Conservation (phyloP, 2,329 filamentous ascomycete species). For the Beauveria sp. region DNA sequence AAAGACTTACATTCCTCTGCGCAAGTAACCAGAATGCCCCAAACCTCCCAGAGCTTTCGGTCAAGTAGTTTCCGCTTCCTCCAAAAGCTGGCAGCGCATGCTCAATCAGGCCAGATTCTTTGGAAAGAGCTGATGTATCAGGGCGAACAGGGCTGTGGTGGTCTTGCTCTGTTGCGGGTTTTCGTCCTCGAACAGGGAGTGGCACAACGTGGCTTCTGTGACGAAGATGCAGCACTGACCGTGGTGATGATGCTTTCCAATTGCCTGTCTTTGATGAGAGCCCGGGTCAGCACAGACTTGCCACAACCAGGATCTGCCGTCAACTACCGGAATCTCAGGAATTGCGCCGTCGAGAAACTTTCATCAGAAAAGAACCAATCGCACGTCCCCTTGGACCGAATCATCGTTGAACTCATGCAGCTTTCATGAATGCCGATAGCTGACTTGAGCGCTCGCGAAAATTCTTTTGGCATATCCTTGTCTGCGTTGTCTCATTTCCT, state of each 20-base stretch:
- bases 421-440: background rate
- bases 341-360: background rate
- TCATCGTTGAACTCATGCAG: background rate
- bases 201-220: background rate
- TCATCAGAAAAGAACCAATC: background rate
- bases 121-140: background rate
- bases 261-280: background rate
- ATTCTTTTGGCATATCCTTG: background rate
- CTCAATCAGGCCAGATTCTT: background rate
- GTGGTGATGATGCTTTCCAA: no score
- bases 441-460: background rate
- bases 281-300: background rate
- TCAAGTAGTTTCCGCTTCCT: background rate
- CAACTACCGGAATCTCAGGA: background rate
- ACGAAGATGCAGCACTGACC: background rate
- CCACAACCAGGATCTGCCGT: constrained; percentile 1
- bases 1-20: background rate
- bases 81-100: background rate
- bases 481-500: background rate
- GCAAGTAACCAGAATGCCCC: background rate
- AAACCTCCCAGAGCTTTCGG: background rate
- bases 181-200: constrained; percentile 7
- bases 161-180: background rate
- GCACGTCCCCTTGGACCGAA: background rate
- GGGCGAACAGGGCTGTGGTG: background rate